Evolutionary conservation across 257 asterid species (phyloP).

Genomic region (Fraxinus anomala): DNA sequence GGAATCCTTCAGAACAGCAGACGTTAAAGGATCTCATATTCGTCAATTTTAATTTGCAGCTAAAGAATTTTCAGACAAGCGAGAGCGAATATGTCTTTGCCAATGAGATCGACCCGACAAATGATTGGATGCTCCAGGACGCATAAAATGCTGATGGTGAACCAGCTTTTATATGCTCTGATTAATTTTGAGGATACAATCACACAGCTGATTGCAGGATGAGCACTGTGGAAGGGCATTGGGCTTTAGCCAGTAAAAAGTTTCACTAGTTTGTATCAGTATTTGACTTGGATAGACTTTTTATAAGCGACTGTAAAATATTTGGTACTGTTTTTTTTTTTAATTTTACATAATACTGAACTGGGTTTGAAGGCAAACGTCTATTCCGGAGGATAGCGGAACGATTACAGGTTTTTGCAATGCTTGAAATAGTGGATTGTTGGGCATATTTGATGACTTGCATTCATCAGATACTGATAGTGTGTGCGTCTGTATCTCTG

Average conservation of each 20-base stretch:
- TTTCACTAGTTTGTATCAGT: too few species aligned
- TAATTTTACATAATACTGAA: too few species aligned
- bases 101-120: slow-evolving; percentile 28
- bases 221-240: not conserved
- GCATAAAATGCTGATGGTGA: not conserved
- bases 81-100: slow-evolving; percentile 9
- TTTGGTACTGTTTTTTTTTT: too few species aligned
- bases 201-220: too few species aligned
- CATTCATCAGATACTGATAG: too few species aligned
- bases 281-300: too few species aligned
- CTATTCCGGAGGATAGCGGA: too few species aligned
- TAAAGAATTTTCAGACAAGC: slow-evolving; percentile 26
- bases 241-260: not conserved
- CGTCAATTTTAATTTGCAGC: slow-evolving; percentile 38
- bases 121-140: slow-evolving; percentile 30
- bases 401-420: not conserved
- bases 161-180: not conserved
- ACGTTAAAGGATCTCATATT: slow-evolving; percentile 30
- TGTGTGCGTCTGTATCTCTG: too few species aligned
- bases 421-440: not conserved
- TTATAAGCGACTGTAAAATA: too few species aligned
- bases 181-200: not conserved
- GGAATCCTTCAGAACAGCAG: slow-evolving; percentile 24
- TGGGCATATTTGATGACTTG: not conserved
- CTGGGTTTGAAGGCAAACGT: too few species aligned